These are phyloP conservation scores for Phialemoniopsis sp. DNA, from an alignment of 2,329 filamentous ascomycete species.

Conservation along the genomic window DNA sequence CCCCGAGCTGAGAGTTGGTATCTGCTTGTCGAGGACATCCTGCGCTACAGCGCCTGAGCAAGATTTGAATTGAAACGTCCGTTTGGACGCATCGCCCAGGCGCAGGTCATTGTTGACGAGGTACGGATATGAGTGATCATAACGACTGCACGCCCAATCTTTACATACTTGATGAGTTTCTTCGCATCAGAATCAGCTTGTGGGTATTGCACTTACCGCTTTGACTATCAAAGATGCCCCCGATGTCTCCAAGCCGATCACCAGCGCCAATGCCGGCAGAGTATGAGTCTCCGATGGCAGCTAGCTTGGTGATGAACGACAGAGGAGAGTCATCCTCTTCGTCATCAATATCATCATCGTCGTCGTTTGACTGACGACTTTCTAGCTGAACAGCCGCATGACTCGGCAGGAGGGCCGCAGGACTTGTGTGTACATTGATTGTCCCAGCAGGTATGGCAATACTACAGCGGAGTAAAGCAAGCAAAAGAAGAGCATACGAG, in stretches of 20 bases:
- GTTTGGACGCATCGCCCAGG: background rate
- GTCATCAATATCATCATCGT: constrained; percentile 4
- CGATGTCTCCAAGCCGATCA: constrained; percentile 3
- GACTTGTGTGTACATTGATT: no score
- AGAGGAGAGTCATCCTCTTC: constrained; percentile 3
- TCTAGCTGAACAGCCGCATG: background rate
- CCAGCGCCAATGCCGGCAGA: constrained; percentile 12
- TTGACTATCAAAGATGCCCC: background rate
- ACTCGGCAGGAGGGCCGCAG: background rate
- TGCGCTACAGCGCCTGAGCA: background rate
- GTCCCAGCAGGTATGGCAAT: no score
- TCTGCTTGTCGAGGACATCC: constrained; percentile 1
- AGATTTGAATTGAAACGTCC: constrained; percentile 1
- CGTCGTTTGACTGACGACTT: background rate
- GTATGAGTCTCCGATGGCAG: constrained; percentile 12
- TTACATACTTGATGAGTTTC: no score
- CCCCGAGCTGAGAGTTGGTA: background rate
- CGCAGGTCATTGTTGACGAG: background rate
- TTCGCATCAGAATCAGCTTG: no score
- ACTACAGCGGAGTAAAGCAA: no score
- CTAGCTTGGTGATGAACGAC: constrained; percentile 8
- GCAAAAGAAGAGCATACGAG: no score
- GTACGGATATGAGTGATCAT: background rate
- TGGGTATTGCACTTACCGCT: constrained; percentile 2
- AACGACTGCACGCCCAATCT: constrained; percentile 2